A percentile compares a stretch with the other conserved stretches of the same genome.
Conservation (phyloP, 192 early-diverging fungal species). For the Backusella sp. region DNA sequence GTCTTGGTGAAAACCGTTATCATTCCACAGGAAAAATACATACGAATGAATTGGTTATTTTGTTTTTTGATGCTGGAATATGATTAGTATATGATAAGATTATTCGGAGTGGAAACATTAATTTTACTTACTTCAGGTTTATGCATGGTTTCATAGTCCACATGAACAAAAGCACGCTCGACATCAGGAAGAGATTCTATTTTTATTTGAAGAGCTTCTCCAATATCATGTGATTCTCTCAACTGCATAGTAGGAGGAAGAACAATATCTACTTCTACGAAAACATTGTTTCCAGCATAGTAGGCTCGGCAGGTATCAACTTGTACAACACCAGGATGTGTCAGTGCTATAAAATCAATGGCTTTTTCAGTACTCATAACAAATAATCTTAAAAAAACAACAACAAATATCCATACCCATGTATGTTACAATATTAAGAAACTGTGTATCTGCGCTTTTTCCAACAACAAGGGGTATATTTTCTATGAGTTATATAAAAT, state of each 20-base stretch:
- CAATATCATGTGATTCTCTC: conserved; percentile 87
- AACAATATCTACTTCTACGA: conserved; percentile 97
- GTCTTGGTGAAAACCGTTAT: not conserved
- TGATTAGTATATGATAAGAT: not conserved
- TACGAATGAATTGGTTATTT: not conserved
- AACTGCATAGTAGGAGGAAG: conserved; percentile 82
- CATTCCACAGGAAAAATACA: not conserved
- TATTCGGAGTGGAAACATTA: not conserved
- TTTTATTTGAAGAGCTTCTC: conserved; percentile 86
- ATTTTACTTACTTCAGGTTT: conserved; percentile 56
- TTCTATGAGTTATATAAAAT: conserved; percentile 37
- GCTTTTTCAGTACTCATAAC: not conserved
- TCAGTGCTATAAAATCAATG: conserved; percentile 50
- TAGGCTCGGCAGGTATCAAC: conserved; percentile 86
- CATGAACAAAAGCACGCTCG: conserved; percentile 92
- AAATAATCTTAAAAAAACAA: not conserved
- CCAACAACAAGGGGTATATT: conserved; percentile 79
- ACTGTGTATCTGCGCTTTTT: conserved; percentile 74
- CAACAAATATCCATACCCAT: conserved; percentile 45
- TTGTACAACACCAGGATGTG: conserved; percentile 65
- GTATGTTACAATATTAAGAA: conserved; percentile 85
- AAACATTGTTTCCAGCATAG: conserved; percentile 82
- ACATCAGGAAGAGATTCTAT: conserved; percentile 83
- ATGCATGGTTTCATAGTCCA: conserved; percentile 90
- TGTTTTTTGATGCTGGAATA: conserved; percentile 25